phyloP scores from a whole-genome alignment of 768 basidiomycete genomes.

The Baorangia bicolor region DNA sequence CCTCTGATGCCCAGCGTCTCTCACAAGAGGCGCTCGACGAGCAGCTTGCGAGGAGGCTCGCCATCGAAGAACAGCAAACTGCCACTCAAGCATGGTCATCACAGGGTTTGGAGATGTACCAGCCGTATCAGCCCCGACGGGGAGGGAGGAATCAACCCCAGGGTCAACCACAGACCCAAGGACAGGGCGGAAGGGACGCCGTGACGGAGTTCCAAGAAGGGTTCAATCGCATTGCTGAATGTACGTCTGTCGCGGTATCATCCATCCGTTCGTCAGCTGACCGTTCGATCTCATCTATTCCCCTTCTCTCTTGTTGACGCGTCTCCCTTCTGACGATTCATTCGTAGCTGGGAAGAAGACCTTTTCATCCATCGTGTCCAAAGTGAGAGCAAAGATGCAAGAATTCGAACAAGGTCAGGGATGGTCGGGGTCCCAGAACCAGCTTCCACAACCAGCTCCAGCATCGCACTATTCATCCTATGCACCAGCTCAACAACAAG shows the following conservation, averaged over 20 bases:
- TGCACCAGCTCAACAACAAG: neutral
- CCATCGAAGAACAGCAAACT: conserved; percentile 55
- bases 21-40: conserved; percentile 76
- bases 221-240: conserved; percentile 73
- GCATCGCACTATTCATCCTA: neutral
- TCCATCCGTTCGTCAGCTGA: neutral
- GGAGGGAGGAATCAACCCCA: conserved; percentile 10
- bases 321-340: neutral
- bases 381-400: conserved; percentile 81
- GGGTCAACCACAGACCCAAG: conserved; percentile 9
- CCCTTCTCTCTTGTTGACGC: neutral
- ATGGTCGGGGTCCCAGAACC: conserved; percentile 14
- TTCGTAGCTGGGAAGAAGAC: conserved; percentile 73
- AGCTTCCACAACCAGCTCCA: neutral
- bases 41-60: conserved; percentile 69
- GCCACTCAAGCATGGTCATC: conserved; percentile 20
- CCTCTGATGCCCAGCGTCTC: conserved; percentile 11
- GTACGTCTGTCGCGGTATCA: conserved; percentile 40
- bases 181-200: conserved; percentile 43
- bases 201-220: conserved; percentile 73
- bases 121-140: conserved; percentile 27
- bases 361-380: conserved; percentile 65
- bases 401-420: conserved; percentile 61
- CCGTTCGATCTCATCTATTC: neutral
- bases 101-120: conserved; percentile 14